phyloP scores from a whole-genome alignment of 495 filamentous ascomycete species.

The Collariella sp. region DNA sequence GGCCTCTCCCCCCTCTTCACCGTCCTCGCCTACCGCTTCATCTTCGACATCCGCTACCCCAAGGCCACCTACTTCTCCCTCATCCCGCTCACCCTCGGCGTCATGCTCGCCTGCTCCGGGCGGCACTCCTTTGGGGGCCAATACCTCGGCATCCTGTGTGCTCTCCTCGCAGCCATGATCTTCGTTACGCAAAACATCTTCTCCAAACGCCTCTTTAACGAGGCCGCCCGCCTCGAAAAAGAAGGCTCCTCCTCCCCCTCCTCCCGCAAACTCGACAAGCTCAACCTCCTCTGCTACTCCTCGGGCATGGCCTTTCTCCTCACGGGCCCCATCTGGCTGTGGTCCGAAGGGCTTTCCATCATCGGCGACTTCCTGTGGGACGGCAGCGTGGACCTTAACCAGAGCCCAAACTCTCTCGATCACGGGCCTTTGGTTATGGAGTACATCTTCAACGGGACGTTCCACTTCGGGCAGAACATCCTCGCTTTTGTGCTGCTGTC shows the following conservation, averaged over 20 bases:
- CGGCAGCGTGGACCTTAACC: constrained; percentile 50
- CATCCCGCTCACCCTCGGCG: constrained; percentile 81
- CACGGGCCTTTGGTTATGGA: constrained; percentile 72
- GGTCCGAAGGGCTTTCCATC: constrained; percentile 73
- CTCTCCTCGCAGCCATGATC: constrained; percentile 77
- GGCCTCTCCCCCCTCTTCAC: constrained; percentile 97
- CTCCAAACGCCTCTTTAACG: constrained; percentile 97
- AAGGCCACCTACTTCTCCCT: constrained; percentile 85
- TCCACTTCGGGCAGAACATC: constrained; percentile 95
- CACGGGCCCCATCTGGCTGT: constrained; percentile 90
- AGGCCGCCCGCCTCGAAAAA: constrained; percentile 71
- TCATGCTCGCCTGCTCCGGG: constrained; percentile 90
- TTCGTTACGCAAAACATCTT: constrained; percentile 99
- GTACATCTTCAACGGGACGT: constrained; percentile 93
- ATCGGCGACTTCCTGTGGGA: constrained; percentile 65
- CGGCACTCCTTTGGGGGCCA: constrained; percentile 67
- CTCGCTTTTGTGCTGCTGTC: constrained; percentile 86
- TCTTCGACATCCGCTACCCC: constrained; percentile 84
- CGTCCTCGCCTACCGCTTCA: constrained; percentile 80
- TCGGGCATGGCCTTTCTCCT: constrained; percentile 83
- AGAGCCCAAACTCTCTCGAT: constrained; percentile 60
- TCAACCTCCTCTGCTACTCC: constrained; percentile 95
- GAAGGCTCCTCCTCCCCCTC: constrained; percentile 46
- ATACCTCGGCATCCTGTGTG: constrained; percentile 77
- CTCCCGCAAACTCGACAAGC: constrained; percentile 79